These are phyloP conservation scores for Gaeumannomyces sp. DNA, from an alignment of 2,329 filamentous ascomycete genomes.

Conservation along the genomic window DNA sequence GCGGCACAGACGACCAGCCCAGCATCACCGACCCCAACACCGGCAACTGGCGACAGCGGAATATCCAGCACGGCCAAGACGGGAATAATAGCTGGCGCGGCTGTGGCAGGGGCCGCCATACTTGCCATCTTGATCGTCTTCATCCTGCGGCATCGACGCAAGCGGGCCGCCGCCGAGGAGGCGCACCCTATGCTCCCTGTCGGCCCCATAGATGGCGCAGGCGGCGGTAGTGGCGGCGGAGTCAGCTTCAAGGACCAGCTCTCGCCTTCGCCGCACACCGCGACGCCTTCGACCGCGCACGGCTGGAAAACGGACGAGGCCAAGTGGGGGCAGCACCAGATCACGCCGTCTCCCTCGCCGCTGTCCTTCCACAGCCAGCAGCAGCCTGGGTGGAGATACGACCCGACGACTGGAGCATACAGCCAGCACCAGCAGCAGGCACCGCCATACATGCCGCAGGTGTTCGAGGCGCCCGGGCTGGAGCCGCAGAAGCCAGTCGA, in stretches of 20 bases:
- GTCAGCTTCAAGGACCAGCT: neutral
- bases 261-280: neutral
- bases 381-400: conserved; percentile 1
- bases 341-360: neutral
- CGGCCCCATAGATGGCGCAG: neutral
- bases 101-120: conserved; percentile 16
- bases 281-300: neutral
- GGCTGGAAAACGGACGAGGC: neutral
- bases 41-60: conserved; percentile 9
- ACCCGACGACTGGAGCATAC: conserved; percentile 9
- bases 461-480: conserved; percentile 51
- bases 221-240: neutral
- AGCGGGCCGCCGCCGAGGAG: conserved; percentile 19
- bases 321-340: neutral
- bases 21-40: conserved; percentile 6
- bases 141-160: conserved; percentile 20
- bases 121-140: conserved; percentile 16
- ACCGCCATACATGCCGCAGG: conserved; percentile 30
- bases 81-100: conserved; percentile 24
- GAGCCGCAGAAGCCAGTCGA: conserved; percentile 19
- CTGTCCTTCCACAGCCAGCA: neutral
- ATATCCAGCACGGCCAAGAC: conserved; percentile 21
- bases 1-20: conserved; percentile 1
- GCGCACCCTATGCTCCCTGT: conserved; percentile 23
- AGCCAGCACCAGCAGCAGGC: neutral